Percentiles rank a stretch among this genome's conserved stretches.
phyloP scores from a whole-genome alignment of 345 rosid species.

The Viola odorata region DNA sequence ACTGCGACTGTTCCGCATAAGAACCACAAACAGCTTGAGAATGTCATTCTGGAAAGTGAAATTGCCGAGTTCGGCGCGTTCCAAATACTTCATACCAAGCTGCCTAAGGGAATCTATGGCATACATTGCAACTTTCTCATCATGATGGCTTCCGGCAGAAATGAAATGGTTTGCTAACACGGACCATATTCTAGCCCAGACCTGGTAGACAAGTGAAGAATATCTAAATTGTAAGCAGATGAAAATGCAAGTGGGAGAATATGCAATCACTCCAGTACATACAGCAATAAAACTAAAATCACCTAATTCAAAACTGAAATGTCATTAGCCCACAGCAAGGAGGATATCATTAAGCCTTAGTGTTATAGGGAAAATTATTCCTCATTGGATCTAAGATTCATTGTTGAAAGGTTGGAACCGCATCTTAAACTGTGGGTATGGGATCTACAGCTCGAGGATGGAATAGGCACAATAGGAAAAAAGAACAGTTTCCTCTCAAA shows the following conservation, averaged over 20 bases:
- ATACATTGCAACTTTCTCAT: constrained; percentile 90
- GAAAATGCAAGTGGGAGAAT: not conserved
- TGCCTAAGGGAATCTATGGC: constrained; percentile 94
- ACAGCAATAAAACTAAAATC: not conserved
- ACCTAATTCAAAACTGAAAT: not conserved
- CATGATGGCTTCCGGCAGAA: constrained; percentile 86
- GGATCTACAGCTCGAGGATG: too few relatives aligned
- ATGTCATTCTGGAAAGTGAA: constrained; percentile 94
- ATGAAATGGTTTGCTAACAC: constrained; percentile 90
- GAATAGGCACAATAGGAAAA: too few relatives aligned
- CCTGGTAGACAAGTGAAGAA: constrained; percentile 30
- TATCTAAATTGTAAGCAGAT: not conserved
- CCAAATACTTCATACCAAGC: constrained; percentile 89
- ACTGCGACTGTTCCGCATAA: constrained; percentile 79
- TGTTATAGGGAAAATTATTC: too few relatives aligned
- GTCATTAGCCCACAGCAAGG: not conserved
- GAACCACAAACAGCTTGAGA: constrained; percentile 84
- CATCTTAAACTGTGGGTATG: too few relatives aligned
- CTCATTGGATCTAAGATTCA: too few relatives aligned
- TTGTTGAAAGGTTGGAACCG: too few relatives aligned
- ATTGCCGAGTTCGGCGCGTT: constrained; percentile 82
- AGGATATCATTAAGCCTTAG: too few relatives aligned
- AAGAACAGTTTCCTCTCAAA: too few relatives aligned
- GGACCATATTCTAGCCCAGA: constrained; percentile 93
- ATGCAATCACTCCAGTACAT: not conserved